Base-by-base conservation (phyloP, 192 early-diverging fungal genomes). In the Coemansia sp. region DNA sequence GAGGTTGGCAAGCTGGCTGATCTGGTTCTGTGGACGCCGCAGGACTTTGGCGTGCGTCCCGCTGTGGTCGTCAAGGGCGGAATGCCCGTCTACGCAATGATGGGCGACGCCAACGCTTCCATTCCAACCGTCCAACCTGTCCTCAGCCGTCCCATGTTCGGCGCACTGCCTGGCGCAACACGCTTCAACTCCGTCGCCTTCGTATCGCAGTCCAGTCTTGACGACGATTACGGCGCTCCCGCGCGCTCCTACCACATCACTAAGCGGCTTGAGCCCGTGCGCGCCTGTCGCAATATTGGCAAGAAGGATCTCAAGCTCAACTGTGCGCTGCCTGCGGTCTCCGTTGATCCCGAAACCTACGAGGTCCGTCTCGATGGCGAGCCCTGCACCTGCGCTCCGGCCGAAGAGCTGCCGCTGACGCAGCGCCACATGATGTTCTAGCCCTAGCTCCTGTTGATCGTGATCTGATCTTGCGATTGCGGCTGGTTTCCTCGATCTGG, bases 1-100 rank as follows among this genome's bases (percentile, higher is more conserved):
- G 94, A 98, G 75, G 88, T 93, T 7, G 94, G 93, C 62, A 96
- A 96, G 74, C 69, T 97, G n/a, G 96, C 96, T 0, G 96, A 98
- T 72, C 76, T 98, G 57, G 94, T 95, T 5, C 85, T 95, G 68
- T 98, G 90, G 78, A 66, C 83, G 12, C 94, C 95, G 8, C 85
- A 80, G 41, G 89, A 88, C 79, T 98, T 98, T 87, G 96, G 96
- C 2, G 78, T 90, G 15, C 95, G 96, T 32, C 95, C 96, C 0
- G 76, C 87, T 7, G 74, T 95, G 3, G 87, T 98, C 15, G 75
- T 98, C 55, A 98, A 98, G 79, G 91, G 93, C 32, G 96, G 96
- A 16, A 76, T 94, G 63, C 90, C 95, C 46, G 91, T 87, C 9
- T 95, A 87, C 69, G 87, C 90, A 16, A 86, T 89, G 71, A 95